Base-by-base conservation (phyloP, 129 eudicot species). In the Chrysanthemum seticuspe region DNA sequence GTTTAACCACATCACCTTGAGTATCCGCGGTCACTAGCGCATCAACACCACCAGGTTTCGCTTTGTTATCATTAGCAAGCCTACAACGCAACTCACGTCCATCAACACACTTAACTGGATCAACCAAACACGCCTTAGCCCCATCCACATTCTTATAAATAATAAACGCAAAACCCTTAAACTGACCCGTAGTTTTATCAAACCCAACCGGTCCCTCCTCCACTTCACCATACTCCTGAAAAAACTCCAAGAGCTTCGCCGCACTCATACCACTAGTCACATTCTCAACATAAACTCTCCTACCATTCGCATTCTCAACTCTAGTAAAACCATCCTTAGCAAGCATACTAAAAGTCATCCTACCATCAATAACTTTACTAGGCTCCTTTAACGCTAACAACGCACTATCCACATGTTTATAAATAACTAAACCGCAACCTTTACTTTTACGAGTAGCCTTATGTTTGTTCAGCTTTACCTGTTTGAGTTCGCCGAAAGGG, bases 341-440 rank as follows among this genome's bases (percentile, higher is more conserved):
- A 61, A 61, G 66, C 12, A 82, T 7, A 4, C 95, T 81, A 0
- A 92, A 95, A 8, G 91, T 84, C 34, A 92, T 82, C 0, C 93
- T 70, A 8, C 98, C 98, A 44, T 89, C 95, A 13, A 92, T 92
- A 68, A 81, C 85, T 89, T 92, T 92, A 16, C 83, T 87, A 0
- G 98, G 96, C 3, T 89, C 91, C 34, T 82, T 83, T 10, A 92
- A 68, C 16, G 96, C 94, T 58, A 89, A 51, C 9, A 89, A 6
- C 0, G 95, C 95, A 1, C 89, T 89, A 59, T 92, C 91, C 11
- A 87, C 77, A 67, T 92, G 96, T 82, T 83, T 92, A 67, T 85
- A 92, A 0, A 94, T 89, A 15, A 92, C 94, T 63, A 89, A 87
- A 2, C 96, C 98, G 57, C 87, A 89, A 2, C 94, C 84, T 69